Percentiles rank a stretch among this genome's conserved stretches.
phyloP scores from a whole-genome alignment of 2,329 filamentous ascomycete genomes.

The Apiospora sp. region DNA sequence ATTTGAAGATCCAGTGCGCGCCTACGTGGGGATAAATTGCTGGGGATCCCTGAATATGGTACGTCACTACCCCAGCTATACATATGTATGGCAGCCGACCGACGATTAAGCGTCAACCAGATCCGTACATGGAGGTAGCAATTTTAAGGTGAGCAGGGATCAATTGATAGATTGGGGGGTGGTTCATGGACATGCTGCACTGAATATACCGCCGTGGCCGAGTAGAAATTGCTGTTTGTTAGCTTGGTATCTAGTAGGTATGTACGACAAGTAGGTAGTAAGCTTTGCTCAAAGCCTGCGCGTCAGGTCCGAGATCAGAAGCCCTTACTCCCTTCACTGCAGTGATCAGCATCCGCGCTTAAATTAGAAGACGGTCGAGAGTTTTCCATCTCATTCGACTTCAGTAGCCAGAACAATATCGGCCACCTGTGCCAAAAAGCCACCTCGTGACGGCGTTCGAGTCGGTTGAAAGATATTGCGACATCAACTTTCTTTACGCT shows the following conservation, averaged over 20 bases:
- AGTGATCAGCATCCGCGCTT: conserved; percentile 17
- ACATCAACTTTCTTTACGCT: neutral
- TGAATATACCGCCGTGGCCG: neutral
- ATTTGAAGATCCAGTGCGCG: neutral
- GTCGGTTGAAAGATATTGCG: neutral
- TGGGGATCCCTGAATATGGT: neutral
- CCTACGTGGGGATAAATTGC: neutral
- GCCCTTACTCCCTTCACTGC: neutral
- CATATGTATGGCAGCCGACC: neutral
- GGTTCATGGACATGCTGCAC: neutral
- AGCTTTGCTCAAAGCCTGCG: conserved; percentile 17
- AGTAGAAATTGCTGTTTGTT: neutral
- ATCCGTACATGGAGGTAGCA: neutral
- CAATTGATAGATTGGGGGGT: neutral
- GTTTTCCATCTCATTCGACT: conserved; percentile 11
- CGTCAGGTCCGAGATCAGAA: conserved; percentile 21
- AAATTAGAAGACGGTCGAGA: neutral
- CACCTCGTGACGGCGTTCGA: conserved; percentile 10
- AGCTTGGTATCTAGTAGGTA: neutral
- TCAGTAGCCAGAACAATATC: neutral
- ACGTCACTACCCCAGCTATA: conserved; percentile 17
- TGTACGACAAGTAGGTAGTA: conserved; percentile 7
- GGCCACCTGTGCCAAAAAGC: neutral
- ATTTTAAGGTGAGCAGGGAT: neutral
- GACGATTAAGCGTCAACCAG: neutral